These are phyloP conservation scores for Penicillium sp. DNA, from an alignment of 2,329 filamentous ascomycete genomes.

Conservation along the genomic window DNA sequence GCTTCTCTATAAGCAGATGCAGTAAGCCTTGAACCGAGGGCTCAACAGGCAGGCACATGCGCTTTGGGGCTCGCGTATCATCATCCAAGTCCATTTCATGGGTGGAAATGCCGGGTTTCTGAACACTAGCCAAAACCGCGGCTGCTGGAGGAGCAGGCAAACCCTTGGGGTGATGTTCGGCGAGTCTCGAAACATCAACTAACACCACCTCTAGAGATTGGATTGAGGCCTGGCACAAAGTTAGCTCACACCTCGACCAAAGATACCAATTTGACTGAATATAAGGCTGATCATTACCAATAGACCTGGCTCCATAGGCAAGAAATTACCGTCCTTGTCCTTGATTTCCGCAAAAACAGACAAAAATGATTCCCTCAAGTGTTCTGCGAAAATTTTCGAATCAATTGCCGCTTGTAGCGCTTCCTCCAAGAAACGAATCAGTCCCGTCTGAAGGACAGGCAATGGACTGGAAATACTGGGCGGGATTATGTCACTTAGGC, in stretches of 20 bases:
- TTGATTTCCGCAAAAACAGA: conserved; percentile 27
- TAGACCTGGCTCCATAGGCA: conserved; percentile 29
- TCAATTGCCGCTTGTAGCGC: conserved; percentile 19
- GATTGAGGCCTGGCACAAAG: conserved; percentile 24
- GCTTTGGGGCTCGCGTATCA: conserved; percentile 33
- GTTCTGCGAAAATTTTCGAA: conserved; percentile 19
- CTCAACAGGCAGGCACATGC: conserved; percentile 36
- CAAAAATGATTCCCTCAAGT: conserved; percentile 28
- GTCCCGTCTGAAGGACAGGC: conserved; percentile 29
- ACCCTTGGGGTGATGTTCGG: background rate
- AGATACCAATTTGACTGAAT: background rate
- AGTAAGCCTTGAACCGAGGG: conserved; percentile 30
- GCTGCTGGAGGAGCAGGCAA: background rate
- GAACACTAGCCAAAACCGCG: conserved; percentile 1
- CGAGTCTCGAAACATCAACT: background rate
- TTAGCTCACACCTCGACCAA: conserved; percentile 14
- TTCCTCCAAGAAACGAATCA: conserved; percentile 32
- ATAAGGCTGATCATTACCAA: conserved; percentile 26
- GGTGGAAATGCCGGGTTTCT: conserved; percentile 8
- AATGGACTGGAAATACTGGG: conserved; percentile 23
- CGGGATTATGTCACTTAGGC: conserved; percentile 30
- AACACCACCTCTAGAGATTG: conserved; percentile 16
- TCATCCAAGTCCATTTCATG: conserved; percentile 13
- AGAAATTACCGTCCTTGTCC: conserved; percentile 15
- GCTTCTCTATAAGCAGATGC: conserved; percentile 35